Percentiles rank a stretch among this genome's conserved stretches.
Conservation (phyloP, 83 land plant species). For the Larix sibirica region DNA sequence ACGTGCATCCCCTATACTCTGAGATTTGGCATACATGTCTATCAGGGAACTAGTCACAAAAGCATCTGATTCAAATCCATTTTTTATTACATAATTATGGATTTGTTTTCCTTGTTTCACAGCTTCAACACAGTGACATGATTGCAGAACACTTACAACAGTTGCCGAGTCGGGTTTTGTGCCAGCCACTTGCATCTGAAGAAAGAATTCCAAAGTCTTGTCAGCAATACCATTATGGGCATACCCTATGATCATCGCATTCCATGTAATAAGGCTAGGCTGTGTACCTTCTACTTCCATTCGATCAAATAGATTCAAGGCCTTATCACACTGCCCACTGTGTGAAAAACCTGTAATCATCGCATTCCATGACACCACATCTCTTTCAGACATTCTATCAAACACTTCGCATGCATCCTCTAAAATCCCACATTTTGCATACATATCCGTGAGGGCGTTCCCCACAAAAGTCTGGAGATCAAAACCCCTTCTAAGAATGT, state of each 20-base stretch:
- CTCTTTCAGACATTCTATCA: slow-evolving; percentile 37
- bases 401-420: slow-evolving; percentile 40
- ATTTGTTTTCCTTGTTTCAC: background rate
- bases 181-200: slow-evolving; percentile 22
- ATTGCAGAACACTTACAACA: slow-evolving; percentile 31
- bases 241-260: slow-evolving; percentile 36
- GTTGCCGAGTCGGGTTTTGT: slow-evolving; percentile 39
- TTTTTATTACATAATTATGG: too few relatives aligned
- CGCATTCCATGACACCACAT: slow-evolving; percentile 21
- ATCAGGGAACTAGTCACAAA: slow-evolving; percentile 32
- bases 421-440: slow-evolving; percentile 49
- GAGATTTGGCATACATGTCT: slow-evolving; percentile 40
- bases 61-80: slow-evolving; percentile 16
- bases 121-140: slow-evolving; percentile 23
- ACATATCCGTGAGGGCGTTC: slow-evolving; percentile 39
- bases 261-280: slow-evolving; percentile 37
- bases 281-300: background rate
- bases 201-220: slow-evolving; percentile 22
- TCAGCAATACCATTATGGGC: slow-evolving; percentile 10
- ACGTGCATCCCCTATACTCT: slow-evolving; percentile 24
- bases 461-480: background rate
- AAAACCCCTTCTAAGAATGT: slow-evolving; percentile 27
- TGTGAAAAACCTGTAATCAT: slow-evolving; percentile 11
- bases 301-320: background rate
- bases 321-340: slow-evolving; percentile 25